These are phyloP conservation scores for Xylaria sp. DNA, from an alignment of 2,329 filamentous ascomycete species.

Conservation along the genomic window DNA sequence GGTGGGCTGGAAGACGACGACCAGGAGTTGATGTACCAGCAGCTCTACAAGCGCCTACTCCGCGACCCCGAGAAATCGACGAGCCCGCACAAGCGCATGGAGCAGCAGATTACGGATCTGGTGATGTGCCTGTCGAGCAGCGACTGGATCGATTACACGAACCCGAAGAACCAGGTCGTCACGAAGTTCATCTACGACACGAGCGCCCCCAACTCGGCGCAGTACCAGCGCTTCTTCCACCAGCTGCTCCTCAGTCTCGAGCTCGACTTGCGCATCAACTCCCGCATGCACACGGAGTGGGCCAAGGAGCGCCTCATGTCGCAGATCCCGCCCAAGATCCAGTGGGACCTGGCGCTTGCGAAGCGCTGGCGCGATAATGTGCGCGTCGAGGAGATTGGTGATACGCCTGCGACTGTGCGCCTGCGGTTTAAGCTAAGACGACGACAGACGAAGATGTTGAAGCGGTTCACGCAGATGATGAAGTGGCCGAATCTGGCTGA, in stretches of 20 bases:
- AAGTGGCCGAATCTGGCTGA: conserved; percentile 71
- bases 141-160: conserved; percentile 69
- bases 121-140: conserved; percentile 63
- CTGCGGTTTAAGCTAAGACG: conserved; percentile 61
- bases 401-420: conserved; percentile 50
- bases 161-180: conserved; percentile 64
- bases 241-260: conserved; percentile 71
- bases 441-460: conserved; percentile 62
- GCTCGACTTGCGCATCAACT: conserved; percentile 64
- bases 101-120: conserved; percentile 67
- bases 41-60: conserved; percentile 62
- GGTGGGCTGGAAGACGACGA: conserved; percentile 42
- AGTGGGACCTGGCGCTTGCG: conserved; percentile 69
- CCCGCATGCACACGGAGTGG: conserved; percentile 53
- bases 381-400: conserved; percentile 56
- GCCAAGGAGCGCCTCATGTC: conserved; percentile 59
- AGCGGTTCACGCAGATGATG: conserved; percentile 63
- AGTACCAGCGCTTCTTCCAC: conserved; percentile 66
- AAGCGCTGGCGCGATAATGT: conserved; percentile 68
- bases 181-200: conserved; percentile 66
- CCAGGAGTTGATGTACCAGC: conserved; percentile 53
- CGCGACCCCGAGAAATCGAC: conserved; percentile 60
- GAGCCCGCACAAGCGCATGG: conserved; percentile 58
- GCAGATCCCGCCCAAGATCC: conserved; percentile 63
- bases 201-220: conserved; percentile 47